Percentiles rank a stretch among this genome's conserved stretches.
Evolutionary conservation across 202 grass and related monocot species (phyloP).

Genomic region (Carex sylvatica): DNA sequence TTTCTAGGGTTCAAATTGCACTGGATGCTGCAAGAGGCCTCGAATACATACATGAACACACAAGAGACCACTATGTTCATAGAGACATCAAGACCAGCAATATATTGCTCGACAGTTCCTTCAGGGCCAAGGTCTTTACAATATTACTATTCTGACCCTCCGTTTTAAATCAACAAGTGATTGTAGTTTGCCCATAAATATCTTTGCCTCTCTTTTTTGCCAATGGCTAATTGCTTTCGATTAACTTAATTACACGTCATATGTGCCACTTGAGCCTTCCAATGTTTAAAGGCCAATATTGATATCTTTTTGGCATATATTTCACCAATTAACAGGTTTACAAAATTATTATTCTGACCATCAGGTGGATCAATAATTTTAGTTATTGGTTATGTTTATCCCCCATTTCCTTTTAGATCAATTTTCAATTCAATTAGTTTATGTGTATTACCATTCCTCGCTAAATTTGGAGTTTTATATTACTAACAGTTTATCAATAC

Average conservation of each 20-base stretch:
- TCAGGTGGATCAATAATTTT: neutral
- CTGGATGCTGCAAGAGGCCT: slow-evolving; percentile 97
- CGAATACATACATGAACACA: slow-evolving; percentile 99
- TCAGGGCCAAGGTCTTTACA: slow-evolving; percentile 77
- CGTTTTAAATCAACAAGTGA: neutral
- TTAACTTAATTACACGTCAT: neutral
- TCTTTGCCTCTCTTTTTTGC: slow-evolving; percentile 6
- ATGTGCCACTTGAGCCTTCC: neutral
- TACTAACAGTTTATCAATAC: neutral
- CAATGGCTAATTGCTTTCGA: neutral
- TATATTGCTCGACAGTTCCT: slow-evolving; percentile 91
- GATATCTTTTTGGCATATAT: neutral
- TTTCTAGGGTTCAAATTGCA: slow-evolving; percentile 94
- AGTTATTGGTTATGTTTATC: slow-evolving; percentile 10
- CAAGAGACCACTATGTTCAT: slow-evolving; percentile 99
- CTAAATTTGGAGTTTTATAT: neutral
- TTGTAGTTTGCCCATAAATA: neutral
- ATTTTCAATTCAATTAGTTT: neutral
- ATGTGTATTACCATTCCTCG: neutral
- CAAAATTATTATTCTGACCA: neutral
- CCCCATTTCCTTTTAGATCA: neutral
- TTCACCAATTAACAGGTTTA: neutral
- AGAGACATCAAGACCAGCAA: slow-evolving; percentile 99
- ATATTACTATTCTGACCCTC: neutral
- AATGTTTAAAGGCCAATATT: slow-evolving; percentile 3